Evolutionary conservation across 78 protist species (phyloP).

Genomic region (Anaeramoeba flamelloides): DNA sequence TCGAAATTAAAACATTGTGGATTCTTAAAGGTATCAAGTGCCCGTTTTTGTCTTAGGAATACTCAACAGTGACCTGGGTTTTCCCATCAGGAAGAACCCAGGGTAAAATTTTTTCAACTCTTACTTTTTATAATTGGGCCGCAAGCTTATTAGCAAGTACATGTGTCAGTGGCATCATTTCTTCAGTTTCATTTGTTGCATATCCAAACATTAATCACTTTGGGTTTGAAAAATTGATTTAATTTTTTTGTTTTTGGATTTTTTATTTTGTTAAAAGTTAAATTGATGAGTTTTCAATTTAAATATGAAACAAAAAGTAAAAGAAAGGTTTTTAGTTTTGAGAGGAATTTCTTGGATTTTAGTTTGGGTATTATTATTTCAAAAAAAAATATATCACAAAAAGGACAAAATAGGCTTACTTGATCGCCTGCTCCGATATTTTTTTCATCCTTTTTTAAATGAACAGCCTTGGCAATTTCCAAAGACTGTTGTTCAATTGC

Average conservation of each 20-base stretch:
- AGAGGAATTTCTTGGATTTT: too few relatives aligned
- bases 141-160: conserved; percentile 70
- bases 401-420: too few relatives aligned
- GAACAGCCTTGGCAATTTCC: conserved; percentile 94
- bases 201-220: conserved; percentile 99
- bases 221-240: too few relatives aligned
- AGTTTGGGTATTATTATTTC: too few relatives aligned
- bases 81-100: conserved; percentile 77
- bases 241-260: too few relatives aligned
- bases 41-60: conserved; percentile 58
- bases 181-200: conserved; percentile 96
- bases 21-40: conserved; percentile 68
- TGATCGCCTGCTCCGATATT: conserved; percentile 99
- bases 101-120: conserved; percentile 63
- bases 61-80: conserved; percentile 94
- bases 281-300: too few relatives aligned
- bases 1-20: conserved; percentile 90
- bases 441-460: conserved; percentile 50
- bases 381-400: too few relatives aligned
- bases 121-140: conserved; percentile 57
- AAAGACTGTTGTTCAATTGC: conserved; percentile 95
- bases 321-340: too few relatives aligned
- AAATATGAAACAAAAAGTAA: too few relatives aligned
- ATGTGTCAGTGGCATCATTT: conserved; percentile 87
- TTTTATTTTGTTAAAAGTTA: too few relatives aligned